Conservation (phyloP, 1,139 yeast species). For the Schwanniomyces etchellsii region DNA sequence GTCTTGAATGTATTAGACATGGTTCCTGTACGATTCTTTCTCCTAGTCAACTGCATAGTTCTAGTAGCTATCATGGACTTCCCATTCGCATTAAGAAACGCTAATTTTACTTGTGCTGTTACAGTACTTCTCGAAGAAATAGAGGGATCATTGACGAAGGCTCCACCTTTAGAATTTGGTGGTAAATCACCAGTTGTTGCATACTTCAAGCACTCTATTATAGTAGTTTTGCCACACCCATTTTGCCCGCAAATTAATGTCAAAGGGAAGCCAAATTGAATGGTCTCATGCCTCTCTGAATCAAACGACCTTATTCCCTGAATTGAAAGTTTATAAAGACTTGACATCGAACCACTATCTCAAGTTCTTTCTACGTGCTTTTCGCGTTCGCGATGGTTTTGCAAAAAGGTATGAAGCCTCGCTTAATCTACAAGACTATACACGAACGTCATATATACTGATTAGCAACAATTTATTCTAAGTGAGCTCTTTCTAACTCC, state of each 20-base stretch:
- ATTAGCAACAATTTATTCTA: slow-evolving; percentile 15
- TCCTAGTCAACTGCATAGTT: slow-evolving; percentile 70
- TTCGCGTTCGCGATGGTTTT: no score
- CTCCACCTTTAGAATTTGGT: slow-evolving; percentile 94
- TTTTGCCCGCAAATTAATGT: slow-evolving; percentile 94
- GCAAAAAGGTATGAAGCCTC: no score
- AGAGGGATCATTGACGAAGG: slow-evolving; percentile 91
- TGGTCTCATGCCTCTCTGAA: slow-evolving; percentile 74
- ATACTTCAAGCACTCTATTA: slow-evolving; percentile 88
- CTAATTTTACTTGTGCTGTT: slow-evolving; percentile 84
- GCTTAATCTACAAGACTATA: no score
- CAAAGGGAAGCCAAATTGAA: slow-evolving; percentile 85
- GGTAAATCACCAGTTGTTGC: slow-evolving; percentile 96
- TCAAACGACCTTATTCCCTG: slow-evolving; percentile 91
- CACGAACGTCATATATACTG: background rate
- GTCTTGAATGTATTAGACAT: slow-evolving; percentile 73
- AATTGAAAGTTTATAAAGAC: slow-evolving; percentile 71
- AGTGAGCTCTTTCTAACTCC: slow-evolving; percentile 50
- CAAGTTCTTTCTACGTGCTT: no score
- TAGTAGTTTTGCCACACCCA: slow-evolving; percentile 98
- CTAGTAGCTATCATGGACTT: slow-evolving; percentile 82
- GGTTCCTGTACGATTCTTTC: slow-evolving; percentile 28
- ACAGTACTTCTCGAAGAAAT: slow-evolving; percentile 72
- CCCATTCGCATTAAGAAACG: slow-evolving; percentile 71
- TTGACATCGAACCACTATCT: no score